These are phyloP conservation scores for Linaria vulgaris DNA, from an alignment of 257 asterid species.

Conservation along the genomic window DNA sequence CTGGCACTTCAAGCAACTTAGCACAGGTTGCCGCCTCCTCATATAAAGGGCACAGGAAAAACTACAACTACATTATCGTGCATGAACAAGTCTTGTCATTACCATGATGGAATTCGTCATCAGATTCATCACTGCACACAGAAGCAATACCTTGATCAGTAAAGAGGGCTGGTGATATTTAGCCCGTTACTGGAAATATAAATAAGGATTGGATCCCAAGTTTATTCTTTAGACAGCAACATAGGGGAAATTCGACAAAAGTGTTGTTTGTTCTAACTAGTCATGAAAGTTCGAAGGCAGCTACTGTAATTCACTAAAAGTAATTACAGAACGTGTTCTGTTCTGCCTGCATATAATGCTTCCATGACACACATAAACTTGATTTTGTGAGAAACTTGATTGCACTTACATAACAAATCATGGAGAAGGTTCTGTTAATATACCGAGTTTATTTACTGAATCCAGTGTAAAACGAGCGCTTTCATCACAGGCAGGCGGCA, in stretches of 20 bases:
- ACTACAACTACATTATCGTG: constrained; percentile 65
- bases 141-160: constrained; percentile 28
- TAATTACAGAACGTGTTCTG: too few species aligned
- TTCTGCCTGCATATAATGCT: too few species aligned
- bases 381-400: too few species aligned
- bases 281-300: too few species aligned
- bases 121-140: constrained; percentile 78
- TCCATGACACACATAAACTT: too few species aligned
- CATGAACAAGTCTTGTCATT: constrained; percentile 66
- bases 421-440: too few species aligned
- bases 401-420: too few species aligned
- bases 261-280: too few species aligned
- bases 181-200: not conserved
- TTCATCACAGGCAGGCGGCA: too few species aligned
- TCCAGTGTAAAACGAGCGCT: too few species aligned
- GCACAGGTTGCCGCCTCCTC: constrained; percentile 12
- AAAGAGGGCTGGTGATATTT: constrained; percentile 8
- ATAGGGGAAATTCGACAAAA: not conserved
- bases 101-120: constrained; percentile 64
- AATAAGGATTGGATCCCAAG: not conserved
- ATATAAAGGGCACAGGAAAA: constrained; percentile 11
- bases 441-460: too few species aligned
- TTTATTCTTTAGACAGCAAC: not conserved
- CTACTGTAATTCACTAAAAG: too few species aligned
- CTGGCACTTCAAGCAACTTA: constrained; percentile 30